These are phyloP conservation scores for Plasmodium vinckei DNA, from an alignment of 169 alveolate species.

Conservation along the genomic window DNA sequence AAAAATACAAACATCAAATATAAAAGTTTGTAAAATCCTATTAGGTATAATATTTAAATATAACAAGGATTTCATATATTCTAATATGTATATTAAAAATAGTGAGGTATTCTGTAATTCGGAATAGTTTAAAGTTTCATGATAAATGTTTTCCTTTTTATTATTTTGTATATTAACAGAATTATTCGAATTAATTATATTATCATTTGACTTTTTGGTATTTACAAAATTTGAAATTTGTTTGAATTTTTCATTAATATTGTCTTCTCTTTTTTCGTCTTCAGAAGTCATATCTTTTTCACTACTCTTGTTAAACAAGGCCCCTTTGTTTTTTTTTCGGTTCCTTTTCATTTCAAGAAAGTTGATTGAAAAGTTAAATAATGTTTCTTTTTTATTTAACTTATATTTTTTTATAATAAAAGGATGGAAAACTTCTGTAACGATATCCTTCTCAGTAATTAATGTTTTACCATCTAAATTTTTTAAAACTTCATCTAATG, in stretches of 20 bases:
- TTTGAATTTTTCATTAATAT: no score
- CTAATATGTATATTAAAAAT: slow-evolving; percentile 54
- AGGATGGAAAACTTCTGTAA: slow-evolving; percentile 48
- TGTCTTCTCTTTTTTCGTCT: no score
- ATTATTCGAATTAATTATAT: no score
- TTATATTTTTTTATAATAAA: slow-evolving; percentile 50
- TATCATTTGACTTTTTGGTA: no score
- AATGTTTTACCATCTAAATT: slow-evolving; percentile 38
- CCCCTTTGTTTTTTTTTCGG: slow-evolving; percentile 1
- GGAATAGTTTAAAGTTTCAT: slow-evolving; percentile 9
- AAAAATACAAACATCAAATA: slow-evolving; percentile 64
- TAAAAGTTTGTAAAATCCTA: slow-evolving; percentile 58
- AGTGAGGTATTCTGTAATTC: slow-evolving; percentile 33
- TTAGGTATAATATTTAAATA: slow-evolving; percentile 54
- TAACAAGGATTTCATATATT: slow-evolving; percentile 64
- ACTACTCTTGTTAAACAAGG: background rate
- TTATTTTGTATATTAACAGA: no score
- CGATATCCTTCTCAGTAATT: slow-evolving; percentile 68
- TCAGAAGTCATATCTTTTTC: slow-evolving; percentile 20
- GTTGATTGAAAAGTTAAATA: slow-evolving; percentile 53
- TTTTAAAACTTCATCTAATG: slow-evolving; percentile 20
- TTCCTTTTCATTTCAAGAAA: slow-evolving; percentile 43
- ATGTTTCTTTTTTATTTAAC: slow-evolving; percentile 41
- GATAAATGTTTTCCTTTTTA: background rate
- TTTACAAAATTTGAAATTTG: no score